phyloP scores from a whole-genome alignment of 2,329 filamentous ascomycete genomes.

The Oidium heveae region DNA sequence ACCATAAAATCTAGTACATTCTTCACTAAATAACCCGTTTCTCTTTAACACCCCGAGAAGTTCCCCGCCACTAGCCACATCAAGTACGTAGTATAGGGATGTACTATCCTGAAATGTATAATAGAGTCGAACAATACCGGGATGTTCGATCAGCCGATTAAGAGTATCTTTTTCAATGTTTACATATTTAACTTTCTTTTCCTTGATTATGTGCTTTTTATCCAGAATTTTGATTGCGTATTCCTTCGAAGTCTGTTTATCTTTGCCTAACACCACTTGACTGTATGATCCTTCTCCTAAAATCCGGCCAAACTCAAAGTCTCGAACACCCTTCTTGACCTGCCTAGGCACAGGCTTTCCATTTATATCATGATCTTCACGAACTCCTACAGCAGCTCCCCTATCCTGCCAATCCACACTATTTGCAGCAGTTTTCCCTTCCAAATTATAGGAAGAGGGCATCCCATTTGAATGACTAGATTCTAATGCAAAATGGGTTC shows the following conservation, averaged over 20 bases:
- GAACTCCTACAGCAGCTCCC: conserved; percentile 64
- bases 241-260: conserved; percentile 80
- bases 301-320: conserved; percentile 79
- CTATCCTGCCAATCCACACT: conserved; percentile 92
- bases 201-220: conserved; percentile 97
- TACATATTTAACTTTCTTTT: conserved; percentile 99
- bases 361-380: conserved; percentile 62
- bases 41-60: conserved; percentile 81
- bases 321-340: conserved; percentile 90
- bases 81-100: conserved; percentile 88
- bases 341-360: conserved; percentile 60
- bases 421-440: conserved; percentile 29
- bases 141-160: conserved; percentile 86
- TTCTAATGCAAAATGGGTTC: conserved; percentile 21
- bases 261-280: conserved; percentile 76
- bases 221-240: conserved; percentile 97
- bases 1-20: conserved; percentile 82
- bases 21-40: conserved; percentile 79
- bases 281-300: conserved; percentile 95
- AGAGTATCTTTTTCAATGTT: conserved; percentile 98
- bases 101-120: conserved; percentile 97
- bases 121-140: conserved; percentile 85
- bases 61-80: conserved; percentile 79
- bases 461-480: conserved; percentile 11
- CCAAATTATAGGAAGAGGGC: conserved; percentile 24